Evolutionary conservation across 176 grass and related monocot genomes (phyloP), one percentile per base, ranked within the genome.

Genomic region (Stipa capillata): DNA sequence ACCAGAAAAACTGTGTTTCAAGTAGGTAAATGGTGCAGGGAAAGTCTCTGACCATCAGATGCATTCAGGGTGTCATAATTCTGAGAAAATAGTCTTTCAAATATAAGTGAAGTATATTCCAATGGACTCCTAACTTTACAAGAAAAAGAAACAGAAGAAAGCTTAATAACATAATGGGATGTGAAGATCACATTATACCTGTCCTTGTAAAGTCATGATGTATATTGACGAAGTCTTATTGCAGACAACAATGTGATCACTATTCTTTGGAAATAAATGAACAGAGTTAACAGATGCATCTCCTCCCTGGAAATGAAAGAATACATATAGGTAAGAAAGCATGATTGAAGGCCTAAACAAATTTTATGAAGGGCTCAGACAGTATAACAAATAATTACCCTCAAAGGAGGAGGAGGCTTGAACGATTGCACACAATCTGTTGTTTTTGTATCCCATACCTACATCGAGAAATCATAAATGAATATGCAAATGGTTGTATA

Each of bases 361-460:
- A 31, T 32, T 53, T 73, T 31, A 69, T 33, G 21, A 80, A 59
- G 32, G 39, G 48, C 9, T 47, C 53, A 16, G 36, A 72, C 8
- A 74, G 50, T 14, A 77, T 78, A n/a, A 79, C 17, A 77, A 80
- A 27, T 28, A 52, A 79, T 37, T 98, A 99, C 92, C 81, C 88
- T 95, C 73, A 95, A 74, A 87, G 94, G 90, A 85, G 96, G 90
- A 47, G 96, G 96, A 57, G 96, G 96, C 81, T 94, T 94, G 81
- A 99, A 99, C 15, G 96, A 86, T 59, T 99, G 90, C 74, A 99
- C 81, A 82, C 96, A 99, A 81, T 99, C 96, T 91, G 96, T 87
- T 79, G 90, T 99, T 92, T 99, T 99, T 39, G 78, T 61, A 87
- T 99, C 96, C 96, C 96, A 99, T 65, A 99, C 90, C 96, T 99